A percentile compares a stretch with the other conserved stretches of the same genome.
Conservation (phyloP, 176 grass and related monocot species). For the Guadua angustifolia region DNA sequence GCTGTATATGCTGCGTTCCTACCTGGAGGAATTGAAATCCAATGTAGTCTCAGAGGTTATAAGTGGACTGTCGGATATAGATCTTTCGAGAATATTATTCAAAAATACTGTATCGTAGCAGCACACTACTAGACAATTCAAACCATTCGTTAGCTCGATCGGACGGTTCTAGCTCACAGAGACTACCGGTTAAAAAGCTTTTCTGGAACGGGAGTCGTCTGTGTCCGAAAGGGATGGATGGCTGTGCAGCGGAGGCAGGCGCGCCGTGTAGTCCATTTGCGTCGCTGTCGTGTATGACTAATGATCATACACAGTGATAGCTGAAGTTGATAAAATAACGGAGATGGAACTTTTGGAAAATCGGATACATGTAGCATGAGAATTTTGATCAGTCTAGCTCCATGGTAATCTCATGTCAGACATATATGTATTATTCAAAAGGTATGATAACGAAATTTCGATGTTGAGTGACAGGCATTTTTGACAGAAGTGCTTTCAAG, state of each 20-base stretch:
- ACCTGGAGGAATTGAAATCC: not conserved
- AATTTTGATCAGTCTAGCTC: not conserved
- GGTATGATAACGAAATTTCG: not conserved
- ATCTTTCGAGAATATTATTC: too few relatives aligned
- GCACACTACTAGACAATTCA: too few relatives aligned
- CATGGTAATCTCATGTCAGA: not conserved
- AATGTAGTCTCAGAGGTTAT: too few relatives aligned
- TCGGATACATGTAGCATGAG: not conserved
- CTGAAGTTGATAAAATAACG: not conserved
- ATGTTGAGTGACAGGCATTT: not conserved
- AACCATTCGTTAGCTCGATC: too few relatives aligned
- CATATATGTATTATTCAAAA: not conserved
- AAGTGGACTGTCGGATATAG: too few relatives aligned
- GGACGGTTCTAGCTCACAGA: too few relatives aligned
- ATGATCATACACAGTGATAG: not conserved
- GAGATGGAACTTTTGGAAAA: not conserved
- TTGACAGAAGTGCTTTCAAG: not conserved
- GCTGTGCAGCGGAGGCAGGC: conserved; percentile 29
- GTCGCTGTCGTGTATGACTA: conserved; percentile 17
- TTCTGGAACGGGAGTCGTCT: not conserved
- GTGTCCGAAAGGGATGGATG: not conserved
- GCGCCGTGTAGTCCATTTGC: conserved; percentile 32
- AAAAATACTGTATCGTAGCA: too few relatives aligned
- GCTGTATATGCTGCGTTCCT: not conserved
- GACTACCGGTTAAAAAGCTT: too few relatives aligned